Base-by-base conservation (phyloP, 2,329 filamentous ascomycete genomes). In the Alternaria rosae region DNA sequence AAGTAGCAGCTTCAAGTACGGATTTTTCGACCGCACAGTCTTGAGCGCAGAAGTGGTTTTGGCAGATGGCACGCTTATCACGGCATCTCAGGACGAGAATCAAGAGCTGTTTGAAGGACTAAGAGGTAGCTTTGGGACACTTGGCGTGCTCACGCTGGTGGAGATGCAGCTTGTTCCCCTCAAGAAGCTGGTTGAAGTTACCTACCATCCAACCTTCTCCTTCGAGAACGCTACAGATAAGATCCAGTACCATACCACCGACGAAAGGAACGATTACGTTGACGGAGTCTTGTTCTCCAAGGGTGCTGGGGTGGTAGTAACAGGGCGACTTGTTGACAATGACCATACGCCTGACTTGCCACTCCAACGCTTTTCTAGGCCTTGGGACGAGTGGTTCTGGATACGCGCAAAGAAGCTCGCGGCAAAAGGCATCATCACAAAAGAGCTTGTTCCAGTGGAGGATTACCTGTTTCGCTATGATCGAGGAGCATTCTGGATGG, bases 331-430 rank as follows among this genome's bases (percentile, higher is more conserved):
- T 8, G 82, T 83, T 1, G 80, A 89, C 54, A 71, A 79, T 0
- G 62, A 83, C 0, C 57, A 74, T 1, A 66, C 64, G 6, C 43
- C 68, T 0, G 64, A 60, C 9, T 54, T 70, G n/a, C 69, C 68
- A 4, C 17, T 79, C 2, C 72, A 76, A 25, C 70, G 70, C 17
- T 91, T 92, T 75, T 86, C 84, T 3, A 80, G 85, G 3, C 80
- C 85, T 0, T 80, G 76, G 30, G 89, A 93, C 65, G 87, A 88
- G 2, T 93, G 91, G 91, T 93, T 92, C 75, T 93, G 91, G 65
- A 80, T 92, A 0, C 90, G 91, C 66, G 89, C 86, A 6, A 61
- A 62, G 48, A 62, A 53, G 2, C 55, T 71, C 17, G 58, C 65
- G 1, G 30, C 54, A 3, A 65, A 61, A 15, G 42, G 47, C 8